phyloP scores from a whole-genome alignment of 208 protist species.

The Acanthamoeba quina region DNA sequence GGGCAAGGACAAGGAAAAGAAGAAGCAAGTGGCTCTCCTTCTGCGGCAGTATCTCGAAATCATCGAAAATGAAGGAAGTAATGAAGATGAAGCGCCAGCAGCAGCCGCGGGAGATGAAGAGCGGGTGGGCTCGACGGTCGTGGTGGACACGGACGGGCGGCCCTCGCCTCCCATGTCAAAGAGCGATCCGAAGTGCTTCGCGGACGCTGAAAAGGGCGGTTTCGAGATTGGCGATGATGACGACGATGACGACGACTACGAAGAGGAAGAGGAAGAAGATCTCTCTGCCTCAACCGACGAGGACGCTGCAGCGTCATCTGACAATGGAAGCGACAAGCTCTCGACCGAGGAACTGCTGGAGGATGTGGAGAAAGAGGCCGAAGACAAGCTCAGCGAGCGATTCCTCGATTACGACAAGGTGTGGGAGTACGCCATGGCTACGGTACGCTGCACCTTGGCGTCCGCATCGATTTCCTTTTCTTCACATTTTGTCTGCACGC shows the following conservation, averaged over 20 bases:
- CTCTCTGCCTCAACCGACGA: neutral
- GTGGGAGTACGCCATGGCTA: conserved; percentile 30
- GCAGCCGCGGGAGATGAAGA: neutral
- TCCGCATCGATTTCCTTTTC: neutral
- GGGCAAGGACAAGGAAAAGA: neutral
- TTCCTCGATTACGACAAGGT: conserved; percentile 44
- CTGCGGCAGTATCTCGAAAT: neutral
- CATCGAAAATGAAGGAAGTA: neutral
- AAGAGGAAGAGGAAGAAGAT: neutral
- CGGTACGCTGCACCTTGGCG: neutral
- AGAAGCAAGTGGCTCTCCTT: neutral
- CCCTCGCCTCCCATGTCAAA: neutral
- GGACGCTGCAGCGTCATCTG: neutral
- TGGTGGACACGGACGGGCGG: neutral
- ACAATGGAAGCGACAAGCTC: neutral
- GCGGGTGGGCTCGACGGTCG: neutral
- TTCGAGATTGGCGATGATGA: conserved; percentile 19
- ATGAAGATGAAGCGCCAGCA: neutral
- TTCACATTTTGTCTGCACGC: neutral
- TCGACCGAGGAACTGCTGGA: neutral
- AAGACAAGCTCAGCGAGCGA: conserved; percentile 11
- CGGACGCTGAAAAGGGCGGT: neutral
- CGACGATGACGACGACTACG: neutral
- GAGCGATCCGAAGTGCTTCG: conserved; percentile 25
- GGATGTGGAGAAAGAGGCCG: conserved; percentile 27